Evolutionary conservation across 2,329 filamentous ascomycete species (phyloP), one percentile per base, ranked within the genome.

Genomic region (Fusarium nurragi): DNA sequence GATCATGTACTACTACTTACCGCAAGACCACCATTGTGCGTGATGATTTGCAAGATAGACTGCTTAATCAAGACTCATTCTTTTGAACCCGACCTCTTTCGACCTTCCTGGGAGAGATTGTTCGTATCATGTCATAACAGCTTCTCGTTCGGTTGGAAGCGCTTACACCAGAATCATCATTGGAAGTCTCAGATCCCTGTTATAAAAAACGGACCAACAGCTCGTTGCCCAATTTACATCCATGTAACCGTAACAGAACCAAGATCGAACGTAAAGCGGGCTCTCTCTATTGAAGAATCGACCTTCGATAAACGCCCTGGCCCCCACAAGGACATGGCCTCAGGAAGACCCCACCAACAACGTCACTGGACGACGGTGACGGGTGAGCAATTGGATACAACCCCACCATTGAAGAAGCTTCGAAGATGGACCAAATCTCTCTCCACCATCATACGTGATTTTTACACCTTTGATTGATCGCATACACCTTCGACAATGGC

Each of bases 401-500:
- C 69, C 65, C 64, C 64, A 67, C 59, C 49, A 64, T 51, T 11
- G 19, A 50, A 48, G 51, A 44, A 36, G 34, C 44, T 38, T 44
- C 37, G 45, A 49, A 37, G 26, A 52, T 39, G 44, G 49, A 56
- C 23, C 47, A 55, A 56, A 45, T 58, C 50, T 67, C 58, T 68
- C 57, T 59, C 52, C 68, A 54, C 54, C 52, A 69, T 54, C 60
- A 63, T 51, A 61, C 43, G 52, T 64, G 43, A 45, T 28, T 59
- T 40, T 58, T 18, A 8, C 36, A 52, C 43, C 21, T 32, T 47
- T 32, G 21, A 16, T 36, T 52, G 46, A 64, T 40, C 43, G 36
- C 53, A 28, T 32, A 61, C 32, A 50, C 22, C 43, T 32, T 51
- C 41, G 46, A 81, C 60, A 66, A 98, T 98, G 94, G 84, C 92